phyloP scores from a whole-genome alignment of 2,329 filamentous ascomycete genomes.

The Talaromyces marneffei region DNA sequence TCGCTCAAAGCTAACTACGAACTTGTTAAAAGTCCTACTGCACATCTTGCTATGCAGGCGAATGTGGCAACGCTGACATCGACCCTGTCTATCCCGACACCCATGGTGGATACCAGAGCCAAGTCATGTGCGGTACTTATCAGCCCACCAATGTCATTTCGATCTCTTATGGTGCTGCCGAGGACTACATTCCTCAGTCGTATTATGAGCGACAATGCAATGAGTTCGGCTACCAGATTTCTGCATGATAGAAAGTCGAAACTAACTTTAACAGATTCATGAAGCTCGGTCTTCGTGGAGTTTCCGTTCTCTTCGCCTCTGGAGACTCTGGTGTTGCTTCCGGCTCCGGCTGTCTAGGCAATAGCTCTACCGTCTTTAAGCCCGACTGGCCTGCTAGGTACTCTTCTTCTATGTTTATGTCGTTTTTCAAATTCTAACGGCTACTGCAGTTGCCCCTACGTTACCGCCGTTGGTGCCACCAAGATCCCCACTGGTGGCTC shows the following conservation, averaged over 20 bases:
- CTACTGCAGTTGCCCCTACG: constrained; percentile 43
- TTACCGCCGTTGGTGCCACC: constrained; percentile 42
- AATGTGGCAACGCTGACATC: constrained; percentile 47
- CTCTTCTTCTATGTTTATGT: too few relatives aligned
- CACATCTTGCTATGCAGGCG: constrained; percentile 46
- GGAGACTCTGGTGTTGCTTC: constrained; percentile 24
- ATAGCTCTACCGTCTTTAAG: constrained; percentile 11
- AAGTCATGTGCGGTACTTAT: constrained; percentile 34
- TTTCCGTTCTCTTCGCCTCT: constrained; percentile 28
- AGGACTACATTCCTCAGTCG: constrained; percentile 47
- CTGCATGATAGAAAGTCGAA: too few relatives aligned
- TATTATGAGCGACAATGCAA: constrained; percentile 49
- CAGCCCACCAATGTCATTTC: constrained; percentile 53
- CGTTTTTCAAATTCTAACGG: not conserved
- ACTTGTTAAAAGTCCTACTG: constrained; percentile 41
- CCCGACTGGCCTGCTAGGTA: constrained; percentile 14
- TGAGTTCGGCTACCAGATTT: constrained; percentile 19
- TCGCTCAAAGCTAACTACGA: not conserved
- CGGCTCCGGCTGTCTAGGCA: constrained; percentile 10
- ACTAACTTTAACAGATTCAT: constrained; percentile 8
- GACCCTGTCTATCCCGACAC: constrained; percentile 48
- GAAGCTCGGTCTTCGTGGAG: constrained; percentile 37
- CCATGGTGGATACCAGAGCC: constrained; percentile 42
- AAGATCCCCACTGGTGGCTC: constrained; percentile 8
- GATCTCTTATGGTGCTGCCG: constrained; percentile 53